Evolutionary conservation across 2,329 filamentous ascomycete species (phyloP).

Genomic region (Acrocalymma vagum): DNA sequence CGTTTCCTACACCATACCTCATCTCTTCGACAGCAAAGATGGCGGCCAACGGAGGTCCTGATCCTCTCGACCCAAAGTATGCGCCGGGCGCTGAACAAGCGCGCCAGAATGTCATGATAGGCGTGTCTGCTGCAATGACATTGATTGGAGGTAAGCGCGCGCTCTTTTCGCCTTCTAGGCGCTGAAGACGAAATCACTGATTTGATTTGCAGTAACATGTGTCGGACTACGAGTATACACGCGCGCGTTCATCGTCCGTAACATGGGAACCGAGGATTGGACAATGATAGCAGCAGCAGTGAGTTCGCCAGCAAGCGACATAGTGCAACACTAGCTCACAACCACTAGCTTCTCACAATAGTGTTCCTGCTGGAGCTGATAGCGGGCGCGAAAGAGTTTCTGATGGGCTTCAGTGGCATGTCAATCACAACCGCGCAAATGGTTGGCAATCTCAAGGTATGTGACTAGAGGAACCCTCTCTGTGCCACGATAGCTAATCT

Average conservation of each 20-base stretch:
- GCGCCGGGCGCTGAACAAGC: slow-evolving; percentile 20
- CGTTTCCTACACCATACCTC: not conserved
- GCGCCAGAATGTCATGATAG: slow-evolving; percentile 27
- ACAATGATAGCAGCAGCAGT: slow-evolving; percentile 33
- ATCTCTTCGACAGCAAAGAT: slow-evolving; percentile 10
- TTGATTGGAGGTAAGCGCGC: slow-evolving; percentile 28
- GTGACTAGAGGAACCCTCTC: not conserved
- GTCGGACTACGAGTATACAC: slow-evolving; percentile 32
- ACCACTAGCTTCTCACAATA: slow-evolving; percentile 18
- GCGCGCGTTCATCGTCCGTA: slow-evolving; percentile 30
- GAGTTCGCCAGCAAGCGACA: slow-evolving; percentile 11
- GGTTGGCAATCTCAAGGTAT: slow-evolving; percentile 24
- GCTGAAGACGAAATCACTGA: not conserved
- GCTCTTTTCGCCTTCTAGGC: not conserved
- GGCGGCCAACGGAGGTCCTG: slow-evolving; percentile 9
- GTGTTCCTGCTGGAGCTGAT: slow-evolving; percentile 20
- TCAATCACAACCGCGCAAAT: slow-evolving; percentile 19
- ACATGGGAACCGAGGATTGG: slow-evolving; percentile 39
- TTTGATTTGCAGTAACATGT: slow-evolving; percentile 18
- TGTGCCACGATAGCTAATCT: not conserved
- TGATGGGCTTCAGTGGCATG: slow-evolving; percentile 25
- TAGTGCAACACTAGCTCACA: slow-evolving; percentile 7
- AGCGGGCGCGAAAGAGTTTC: slow-evolving; percentile 18
- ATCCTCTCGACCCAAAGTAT: slow-evolving; percentile 18
- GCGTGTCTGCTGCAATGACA: slow-evolving; percentile 23